phyloP scores from a whole-genome alignment of 495 filamentous ascomycete genomes.

The Penicillium ochrochloron region DNA sequence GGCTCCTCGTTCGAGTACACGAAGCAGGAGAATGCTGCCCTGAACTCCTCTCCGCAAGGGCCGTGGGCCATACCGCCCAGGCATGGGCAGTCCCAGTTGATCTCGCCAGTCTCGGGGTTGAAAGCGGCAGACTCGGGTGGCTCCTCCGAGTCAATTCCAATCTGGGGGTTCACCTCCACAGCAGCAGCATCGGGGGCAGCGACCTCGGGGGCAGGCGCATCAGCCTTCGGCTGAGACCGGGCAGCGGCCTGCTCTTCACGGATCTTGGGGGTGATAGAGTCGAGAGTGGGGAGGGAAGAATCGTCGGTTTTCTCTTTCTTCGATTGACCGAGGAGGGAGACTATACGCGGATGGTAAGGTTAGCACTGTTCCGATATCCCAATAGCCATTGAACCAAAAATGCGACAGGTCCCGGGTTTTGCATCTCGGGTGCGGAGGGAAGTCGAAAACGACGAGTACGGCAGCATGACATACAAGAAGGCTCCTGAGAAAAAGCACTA shows the following conservation, averaged over 20 bases:
- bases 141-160: conserved; percentile 59
- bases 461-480: conserved; percentile 62
- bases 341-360: conserved; percentile 19
- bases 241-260: conserved; percentile 36
- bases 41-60: conserved; percentile 94
- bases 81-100: conserved; percentile 99
- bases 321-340: conserved; percentile 39
- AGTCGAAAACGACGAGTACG: conserved; percentile 8
- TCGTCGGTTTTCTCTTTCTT: conserved; percentile 34
- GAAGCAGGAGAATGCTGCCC: conserved; percentile 95
- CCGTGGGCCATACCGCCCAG: conserved; percentile 97
- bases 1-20: conserved; percentile 91
- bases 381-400: conserved; percentile 16
- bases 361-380: conserved; percentile 8
- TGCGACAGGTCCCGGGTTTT: conserved; percentile 9
- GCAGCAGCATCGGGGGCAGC: conserved; percentile 6
- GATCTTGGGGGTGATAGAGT: conserved; percentile 51
- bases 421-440: conserved; percentile 13
- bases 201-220: conserved; percentile 7
- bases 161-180: conserved; percentile 8
- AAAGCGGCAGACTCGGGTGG: conserved; percentile 87
- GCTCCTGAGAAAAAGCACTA: conserved; percentile 82
- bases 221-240: conserved; percentile 21
- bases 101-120: conserved; percentile 97
- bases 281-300: conserved; percentile 45